These are phyloP conservation scores for Acacia pycnantha DNA, from an alignment of 331 rosid species.

Conservation along the genomic window DNA sequence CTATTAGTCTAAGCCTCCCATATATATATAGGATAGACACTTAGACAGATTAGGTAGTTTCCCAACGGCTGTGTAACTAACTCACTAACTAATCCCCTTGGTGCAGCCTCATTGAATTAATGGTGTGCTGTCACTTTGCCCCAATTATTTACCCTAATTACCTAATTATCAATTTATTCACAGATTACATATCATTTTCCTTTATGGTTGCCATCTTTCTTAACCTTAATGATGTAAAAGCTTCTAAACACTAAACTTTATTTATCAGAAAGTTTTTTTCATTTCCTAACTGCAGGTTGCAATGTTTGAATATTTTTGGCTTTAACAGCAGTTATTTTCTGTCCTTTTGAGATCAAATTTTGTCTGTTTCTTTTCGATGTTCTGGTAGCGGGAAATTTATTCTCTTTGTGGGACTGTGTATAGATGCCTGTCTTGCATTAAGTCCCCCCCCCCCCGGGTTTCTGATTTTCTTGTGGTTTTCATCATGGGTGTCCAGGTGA, in stretches of 20 bases:
- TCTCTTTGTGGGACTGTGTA: background rate
- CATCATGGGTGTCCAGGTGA: background rate
- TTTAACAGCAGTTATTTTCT: background rate
- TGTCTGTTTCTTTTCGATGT: background rate
- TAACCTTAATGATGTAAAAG: background rate
- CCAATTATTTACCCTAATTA: too few relatives aligned
- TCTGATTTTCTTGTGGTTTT: background rate
- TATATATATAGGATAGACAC: too few relatives aligned
- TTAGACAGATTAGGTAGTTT: too few relatives aligned
- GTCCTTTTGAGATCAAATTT: background rate
- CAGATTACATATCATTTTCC: background rate
- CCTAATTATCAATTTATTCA: too few relatives aligned
- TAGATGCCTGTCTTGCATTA: background rate
- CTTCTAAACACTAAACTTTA: background rate
- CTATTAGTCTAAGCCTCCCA: too few relatives aligned
- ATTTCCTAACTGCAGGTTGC: background rate
- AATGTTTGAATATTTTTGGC: background rate
- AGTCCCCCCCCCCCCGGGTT: background rate
- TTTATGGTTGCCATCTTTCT: background rate
- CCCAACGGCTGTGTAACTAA: too few relatives aligned
- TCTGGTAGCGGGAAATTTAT: background rate
- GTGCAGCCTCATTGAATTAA: too few relatives aligned
- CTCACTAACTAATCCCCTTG: too few relatives aligned
- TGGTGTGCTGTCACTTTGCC: too few relatives aligned
- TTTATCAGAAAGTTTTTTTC: background rate